Conservation (phyloP, 306 rosid genomes). For the Ammopiptanthus mongolicus region DNA sequence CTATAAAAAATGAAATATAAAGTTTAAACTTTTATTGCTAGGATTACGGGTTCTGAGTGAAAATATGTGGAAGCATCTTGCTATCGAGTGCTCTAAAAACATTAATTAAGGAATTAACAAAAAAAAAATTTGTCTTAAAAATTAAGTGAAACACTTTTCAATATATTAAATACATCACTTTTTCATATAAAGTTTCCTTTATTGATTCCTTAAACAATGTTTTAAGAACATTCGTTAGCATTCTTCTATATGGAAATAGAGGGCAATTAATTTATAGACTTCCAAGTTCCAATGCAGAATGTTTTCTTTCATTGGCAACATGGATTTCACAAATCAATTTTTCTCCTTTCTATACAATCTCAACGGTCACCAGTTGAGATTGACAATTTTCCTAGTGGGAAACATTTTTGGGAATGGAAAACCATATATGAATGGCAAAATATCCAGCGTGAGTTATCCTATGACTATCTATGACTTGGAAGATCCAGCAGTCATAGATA, state of each 20-base stretch:
- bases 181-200: too few relatives aligned
- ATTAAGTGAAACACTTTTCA: too few relatives aligned
- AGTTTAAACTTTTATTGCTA: neutral
- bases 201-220: too few relatives aligned
- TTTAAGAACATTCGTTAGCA: too few relatives aligned
- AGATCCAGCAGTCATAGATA: conserved; percentile 60
- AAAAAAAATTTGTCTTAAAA: too few relatives aligned
- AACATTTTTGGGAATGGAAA: neutral
- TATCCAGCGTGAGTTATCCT: neutral
- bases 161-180: too few relatives aligned
- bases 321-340: conserved; percentile 17
- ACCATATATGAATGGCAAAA: neutral
- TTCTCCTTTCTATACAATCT: conserved; percentile 15
- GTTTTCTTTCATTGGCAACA: conserved; percentile 21
- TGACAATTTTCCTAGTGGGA: neutral
- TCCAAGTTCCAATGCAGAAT: neutral
- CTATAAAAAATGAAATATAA: neutral
- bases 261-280: conserved; percentile 1
- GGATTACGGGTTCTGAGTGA: neutral
- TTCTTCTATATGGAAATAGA: too few relatives aligned
- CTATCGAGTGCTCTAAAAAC: too few relatives aligned
- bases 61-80: too few relatives aligned
- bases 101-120: too few relatives aligned
- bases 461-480: conserved; percentile 43
- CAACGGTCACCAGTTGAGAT: conserved; percentile 30